Evolutionary conservation across 805 yeast species (phyloP).

Genomic region (Pichia sporocuriosa): DNA sequence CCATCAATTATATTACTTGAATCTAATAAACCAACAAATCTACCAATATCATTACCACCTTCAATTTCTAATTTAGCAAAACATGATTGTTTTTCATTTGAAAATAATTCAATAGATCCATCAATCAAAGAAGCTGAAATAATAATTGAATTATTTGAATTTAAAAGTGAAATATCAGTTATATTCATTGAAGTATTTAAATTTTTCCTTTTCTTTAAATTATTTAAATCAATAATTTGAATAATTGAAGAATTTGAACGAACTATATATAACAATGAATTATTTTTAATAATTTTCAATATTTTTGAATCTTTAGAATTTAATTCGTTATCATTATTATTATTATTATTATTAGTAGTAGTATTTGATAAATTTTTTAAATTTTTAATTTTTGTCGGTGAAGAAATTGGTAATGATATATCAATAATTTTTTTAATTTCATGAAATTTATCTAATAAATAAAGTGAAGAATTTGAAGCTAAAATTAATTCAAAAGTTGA

Average conservation of each 20-base stretch:
- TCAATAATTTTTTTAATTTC: slow-evolving; percentile 17
- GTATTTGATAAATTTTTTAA: background rate
- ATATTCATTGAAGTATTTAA: slow-evolving; percentile 24
- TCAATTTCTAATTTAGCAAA: slow-evolving; percentile 10
- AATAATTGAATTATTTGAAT: slow-evolving; percentile 1
- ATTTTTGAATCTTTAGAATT: background rate
- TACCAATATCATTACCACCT: slow-evolving; percentile 16
- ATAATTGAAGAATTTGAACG: background rate
- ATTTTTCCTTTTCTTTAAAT: slow-evolving; percentile 23
- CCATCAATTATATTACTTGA: slow-evolving; percentile 3
- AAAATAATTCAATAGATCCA: slow-evolving; percentile 23
- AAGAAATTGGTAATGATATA: background rate
- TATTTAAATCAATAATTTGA: slow-evolving; percentile 20
- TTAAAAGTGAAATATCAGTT: slow-evolving; percentile 5
- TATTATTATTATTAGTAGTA: background rate
- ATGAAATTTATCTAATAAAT: slow-evolving; percentile 5
- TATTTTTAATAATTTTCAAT: slow-evolving; percentile 5
- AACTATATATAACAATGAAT: background rate
- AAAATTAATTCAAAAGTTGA: slow-evolving; percentile 2
- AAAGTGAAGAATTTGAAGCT: slow-evolving; percentile 9
- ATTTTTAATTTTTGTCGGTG: slow-evolving; percentile 4
- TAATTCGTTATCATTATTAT: too few species aligned
- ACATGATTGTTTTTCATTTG: background rate
- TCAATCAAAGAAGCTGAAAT: slow-evolving; percentile 14
- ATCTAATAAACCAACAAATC: slow-evolving; percentile 6